phyloP scores from a whole-genome alignment of 2,329 filamentous ascomycete species.

The Alternaria panax region DNA sequence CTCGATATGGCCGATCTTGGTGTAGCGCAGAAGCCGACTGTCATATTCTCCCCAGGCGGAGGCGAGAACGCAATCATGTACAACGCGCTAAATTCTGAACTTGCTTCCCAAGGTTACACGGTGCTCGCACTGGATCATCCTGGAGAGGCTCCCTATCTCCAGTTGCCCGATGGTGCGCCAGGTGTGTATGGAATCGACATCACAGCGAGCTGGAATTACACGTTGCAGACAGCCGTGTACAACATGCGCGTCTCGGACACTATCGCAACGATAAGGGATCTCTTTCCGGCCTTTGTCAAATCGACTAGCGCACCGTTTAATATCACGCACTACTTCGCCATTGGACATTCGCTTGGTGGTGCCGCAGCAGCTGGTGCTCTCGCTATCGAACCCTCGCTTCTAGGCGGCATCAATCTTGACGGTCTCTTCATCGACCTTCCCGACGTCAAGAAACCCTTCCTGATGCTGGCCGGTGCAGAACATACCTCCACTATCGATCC shows the following conservation, averaged over 20 bases:
- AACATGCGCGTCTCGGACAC: constrained; percentile 7
- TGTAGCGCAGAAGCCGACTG: constrained; percentile 12
- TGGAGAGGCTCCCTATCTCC: constrained; percentile 21
- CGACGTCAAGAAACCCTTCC: constrained; percentile 27
- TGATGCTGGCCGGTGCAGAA: constrained; percentile 26
- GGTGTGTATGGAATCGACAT: constrained; percentile 15
- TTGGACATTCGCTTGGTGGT: constrained; percentile 26
- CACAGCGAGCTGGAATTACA: background rate
- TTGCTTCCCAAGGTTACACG: constrained; percentile 21
- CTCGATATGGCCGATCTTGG: background rate
- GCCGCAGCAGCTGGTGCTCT: constrained; percentile 8
- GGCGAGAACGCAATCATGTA: constrained; percentile 12
- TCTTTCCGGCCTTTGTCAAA: constrained; percentile 12
- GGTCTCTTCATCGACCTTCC: constrained; percentile 19
- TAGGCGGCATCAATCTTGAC: constrained; percentile 11
- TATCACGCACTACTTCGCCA: constrained; percentile 3
- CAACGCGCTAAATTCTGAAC: constrained; percentile 12
- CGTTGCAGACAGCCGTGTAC: constrained; percentile 1
- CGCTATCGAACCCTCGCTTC: background rate
- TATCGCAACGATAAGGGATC: background rate
- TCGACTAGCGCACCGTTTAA: constrained; percentile 12
- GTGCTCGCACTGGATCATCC: constrained; percentile 25
- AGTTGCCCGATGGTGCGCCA: constrained; percentile 5
- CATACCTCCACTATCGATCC: constrained; percentile 25
- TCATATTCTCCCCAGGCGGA: constrained; percentile 23